Conservation (phyloP, 306 rosid genomes). For the Comarum palustre region DNA sequence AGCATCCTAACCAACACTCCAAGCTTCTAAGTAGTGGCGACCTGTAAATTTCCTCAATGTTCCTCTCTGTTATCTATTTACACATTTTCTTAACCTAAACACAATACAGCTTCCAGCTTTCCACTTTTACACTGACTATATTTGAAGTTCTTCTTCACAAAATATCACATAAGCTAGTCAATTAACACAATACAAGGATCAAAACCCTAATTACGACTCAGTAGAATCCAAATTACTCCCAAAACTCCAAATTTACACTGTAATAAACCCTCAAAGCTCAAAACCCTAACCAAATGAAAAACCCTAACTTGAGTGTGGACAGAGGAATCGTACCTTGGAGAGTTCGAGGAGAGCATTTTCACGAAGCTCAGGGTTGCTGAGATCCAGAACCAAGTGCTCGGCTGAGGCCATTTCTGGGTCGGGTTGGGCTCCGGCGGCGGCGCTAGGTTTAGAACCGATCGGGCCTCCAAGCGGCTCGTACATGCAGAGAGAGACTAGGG, state of each 20-base stretch:
- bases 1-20: neutral
- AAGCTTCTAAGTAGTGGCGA: neutral
- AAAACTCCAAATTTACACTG: neutral
- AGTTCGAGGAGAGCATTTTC: slow-evolving; percentile 54
- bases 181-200: neutral
- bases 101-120: neutral
- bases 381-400: slow-evolving; percentile 46
- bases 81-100: neutral
- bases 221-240: neutral
- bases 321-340: slow-evolving; percentile 35
- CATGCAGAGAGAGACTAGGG: slow-evolving; percentile 35
- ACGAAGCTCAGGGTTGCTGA: slow-evolving; percentile 50
- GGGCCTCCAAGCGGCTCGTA: slow-evolving; percentile 50
- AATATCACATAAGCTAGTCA: neutral
- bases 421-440: slow-evolving; percentile 30
- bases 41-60: neutral
- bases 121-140: neutral
- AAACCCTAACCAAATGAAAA: neutral
- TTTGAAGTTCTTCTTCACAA: neutral
- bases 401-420: slow-evolving; percentile 54
- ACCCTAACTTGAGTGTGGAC: slow-evolving; percentile 9
- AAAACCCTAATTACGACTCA: neutral
- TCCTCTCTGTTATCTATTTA: neutral
- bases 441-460: slow-evolving; percentile 24
- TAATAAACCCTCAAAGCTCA: neutral